phyloP scores from a whole-genome alignment of 139 green algal genomes.

The Coccomyxa sp. region DNA sequence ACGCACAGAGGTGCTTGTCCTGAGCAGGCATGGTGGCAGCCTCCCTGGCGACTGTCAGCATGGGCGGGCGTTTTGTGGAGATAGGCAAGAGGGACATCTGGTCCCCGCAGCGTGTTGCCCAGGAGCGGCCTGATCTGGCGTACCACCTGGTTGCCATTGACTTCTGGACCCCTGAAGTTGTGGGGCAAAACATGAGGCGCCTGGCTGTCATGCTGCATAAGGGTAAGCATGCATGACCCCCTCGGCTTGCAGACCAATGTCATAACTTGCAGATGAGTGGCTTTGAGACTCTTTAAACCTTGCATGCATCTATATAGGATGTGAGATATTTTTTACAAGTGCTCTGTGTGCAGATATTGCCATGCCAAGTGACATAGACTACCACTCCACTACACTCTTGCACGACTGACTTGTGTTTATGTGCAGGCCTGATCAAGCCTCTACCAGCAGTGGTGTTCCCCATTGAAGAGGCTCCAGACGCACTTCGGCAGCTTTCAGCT shows the following conservation, averaged over 20 bases:
- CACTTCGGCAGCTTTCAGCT: conserved; percentile 79
- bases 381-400: no score
- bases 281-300: no score
- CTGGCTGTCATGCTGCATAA: conserved; percentile 10
- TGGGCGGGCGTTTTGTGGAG: conserved; percentile 67
- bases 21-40: conserved; percentile 74
- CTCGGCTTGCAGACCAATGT: no score
- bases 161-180: conserved; percentile 60
- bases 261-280: neutral
- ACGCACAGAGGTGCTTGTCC: no score
- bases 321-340: no score
- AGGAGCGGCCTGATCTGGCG: conserved; percentile 72
- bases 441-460: conserved; percentile 42
- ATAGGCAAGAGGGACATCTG: conserved; percentile 91
- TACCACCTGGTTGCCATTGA: conserved; percentile 81
- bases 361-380: no score
- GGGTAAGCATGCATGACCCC: no score
- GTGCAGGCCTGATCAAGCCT: conserved; percentile 32
- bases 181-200: conserved; percentile 34
- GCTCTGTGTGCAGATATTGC: no score
- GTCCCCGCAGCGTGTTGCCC: conserved; percentile 39
- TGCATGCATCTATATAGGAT: no score
- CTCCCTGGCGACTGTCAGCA: conserved; percentile 50
- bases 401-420: neutral
- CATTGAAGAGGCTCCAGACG: conserved; percentile 43